Conservation (phyloP, 1,284 basidiomycete species). For the Moniliophthora roreri region DNA sequence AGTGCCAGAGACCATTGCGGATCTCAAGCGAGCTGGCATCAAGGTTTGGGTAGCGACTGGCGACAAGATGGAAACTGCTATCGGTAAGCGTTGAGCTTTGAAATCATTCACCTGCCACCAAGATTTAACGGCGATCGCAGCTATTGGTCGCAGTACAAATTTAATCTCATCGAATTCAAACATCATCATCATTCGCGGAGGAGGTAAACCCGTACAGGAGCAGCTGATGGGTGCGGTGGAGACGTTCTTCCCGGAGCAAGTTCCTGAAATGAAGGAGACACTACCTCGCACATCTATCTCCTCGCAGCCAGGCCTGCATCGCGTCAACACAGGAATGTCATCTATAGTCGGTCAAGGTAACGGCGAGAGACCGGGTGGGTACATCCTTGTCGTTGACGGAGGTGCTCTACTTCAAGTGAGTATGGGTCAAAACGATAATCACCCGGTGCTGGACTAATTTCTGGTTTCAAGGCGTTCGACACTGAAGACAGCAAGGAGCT, state of each 20-base stretch:
- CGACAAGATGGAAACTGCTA: constrained; percentile 98
- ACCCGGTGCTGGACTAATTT: neutral
- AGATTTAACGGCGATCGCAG: constrained; percentile 34
- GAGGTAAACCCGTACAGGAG: constrained; percentile 71
- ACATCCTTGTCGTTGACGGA: constrained; percentile 80
- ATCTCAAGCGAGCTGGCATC: constrained; percentile 95
- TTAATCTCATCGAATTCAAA: constrained; percentile 90
- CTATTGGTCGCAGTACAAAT: constrained; percentile 97
- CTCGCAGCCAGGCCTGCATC: constrained; percentile 16
- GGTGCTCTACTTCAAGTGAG: constrained; percentile 34
- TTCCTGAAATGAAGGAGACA: constrained; percentile 12
- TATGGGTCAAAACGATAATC: neutral
- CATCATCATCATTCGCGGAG: constrained; percentile 89
- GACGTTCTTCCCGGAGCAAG: constrained; percentile 84
- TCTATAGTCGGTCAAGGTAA: constrained; percentile 64
- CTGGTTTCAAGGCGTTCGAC: constrained; percentile 57
- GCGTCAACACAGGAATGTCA: constrained; percentile 14
- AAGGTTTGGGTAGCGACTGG: constrained; percentile 99
- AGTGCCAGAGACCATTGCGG: constrained; percentile 95
- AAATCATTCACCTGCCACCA: neutral
- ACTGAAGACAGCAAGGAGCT: constrained; percentile 77
- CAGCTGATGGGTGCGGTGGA: constrained; percentile 85
- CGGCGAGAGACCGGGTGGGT: constrained; percentile 70
- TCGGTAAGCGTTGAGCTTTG: constrained; percentile 46
- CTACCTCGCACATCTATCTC: constrained; percentile 25